A percentile compares a stretch with the other conserved stretches of the same genome.
These are phyloP conservation scores for Hyaloscypha finlandica DNA, from an alignment of 495 filamentous ascomycete genomes.

Conservation along the genomic window DNA sequence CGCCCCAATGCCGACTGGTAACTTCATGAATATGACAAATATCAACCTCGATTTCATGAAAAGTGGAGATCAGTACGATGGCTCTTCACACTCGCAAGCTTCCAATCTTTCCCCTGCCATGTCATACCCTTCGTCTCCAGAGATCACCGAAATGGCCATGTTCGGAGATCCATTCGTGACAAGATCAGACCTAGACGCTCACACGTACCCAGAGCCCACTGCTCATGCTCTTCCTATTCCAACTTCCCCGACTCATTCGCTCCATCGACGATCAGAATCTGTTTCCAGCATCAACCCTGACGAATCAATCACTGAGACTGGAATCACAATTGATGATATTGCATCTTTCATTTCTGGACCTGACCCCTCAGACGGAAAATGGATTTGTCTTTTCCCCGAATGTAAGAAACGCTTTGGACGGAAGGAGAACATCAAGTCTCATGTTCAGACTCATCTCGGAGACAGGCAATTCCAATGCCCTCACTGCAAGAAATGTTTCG, in stretches of 20 bases:
- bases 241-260: conserved; percentile 38
- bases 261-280: conserved; percentile 52
- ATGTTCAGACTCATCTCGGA: conserved; percentile 95
- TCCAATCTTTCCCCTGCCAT: conserved; percentile 31
- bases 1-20: conserved; percentile 50
- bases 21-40: conserved; percentile 57
- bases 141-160: conserved; percentile 36
- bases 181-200: conserved; percentile 38
- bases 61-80: conserved; percentile 48
- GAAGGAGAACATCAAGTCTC: conserved; percentile 96
- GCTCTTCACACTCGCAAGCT: conserved; percentile 26
- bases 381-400: conserved; percentile 78
- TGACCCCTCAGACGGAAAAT: conserved; percentile 72
- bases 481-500: conserved; percentile 89
- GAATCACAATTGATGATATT: conserved; percentile 86
- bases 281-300: conserved; percentile 58
- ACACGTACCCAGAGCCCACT: conserved; percentile 26
- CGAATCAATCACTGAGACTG: conserved; percentile 63
- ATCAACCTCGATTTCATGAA: conserved; percentile 53
- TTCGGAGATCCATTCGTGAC: conserved; percentile 38
- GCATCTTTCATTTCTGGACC: conserved; percentile 81
- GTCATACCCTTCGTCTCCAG: conserved; percentile 45
- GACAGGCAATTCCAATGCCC: conserved; percentile 92
- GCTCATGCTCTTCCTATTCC: conserved; percentile 21
- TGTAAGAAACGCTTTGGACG: conserved; percentile 86